phyloP scores from a whole-genome alignment of 164 flowering plant species.

The Vitis rupestris region DNA sequence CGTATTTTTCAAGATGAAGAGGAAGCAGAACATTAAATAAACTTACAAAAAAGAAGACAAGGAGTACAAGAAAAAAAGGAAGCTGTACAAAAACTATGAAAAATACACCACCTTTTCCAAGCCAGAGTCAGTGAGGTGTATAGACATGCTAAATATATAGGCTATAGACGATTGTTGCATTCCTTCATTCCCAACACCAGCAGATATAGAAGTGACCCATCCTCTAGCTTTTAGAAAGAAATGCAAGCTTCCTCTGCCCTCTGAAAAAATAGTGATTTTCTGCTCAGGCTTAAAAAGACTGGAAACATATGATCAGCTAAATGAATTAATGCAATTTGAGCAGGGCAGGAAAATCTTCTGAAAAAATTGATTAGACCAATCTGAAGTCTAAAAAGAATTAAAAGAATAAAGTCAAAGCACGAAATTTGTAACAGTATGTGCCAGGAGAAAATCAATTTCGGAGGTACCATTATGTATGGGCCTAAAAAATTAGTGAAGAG shows the following conservation, averaged over 20 bases:
- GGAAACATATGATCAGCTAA: neutral
- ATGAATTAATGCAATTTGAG: neutral
- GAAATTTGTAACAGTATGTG: too few species aligned
- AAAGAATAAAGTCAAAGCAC: too few species aligned
- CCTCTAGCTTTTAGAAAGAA: constrained; percentile 79
- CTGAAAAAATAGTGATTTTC: constrained; percentile 38
- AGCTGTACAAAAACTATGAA: neutral
- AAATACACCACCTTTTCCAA: constrained; percentile 63
- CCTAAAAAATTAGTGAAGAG: too few species aligned
- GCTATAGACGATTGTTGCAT: constrained; percentile 77
- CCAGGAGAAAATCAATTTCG: too few species aligned
- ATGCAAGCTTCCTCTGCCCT: constrained; percentile 93
- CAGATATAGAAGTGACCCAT: constrained; percentile 89
- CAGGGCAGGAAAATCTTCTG: too few species aligned
- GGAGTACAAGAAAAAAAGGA: neutral
- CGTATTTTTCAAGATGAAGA: neutral
- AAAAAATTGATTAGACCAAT: too few species aligned
- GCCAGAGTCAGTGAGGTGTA: constrained; percentile 86
- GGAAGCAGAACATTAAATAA: neutral
- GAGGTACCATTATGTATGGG: too few species aligned
- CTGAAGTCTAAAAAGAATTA: too few species aligned
- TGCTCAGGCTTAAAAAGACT: constrained; percentile 5
- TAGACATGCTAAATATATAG: constrained; percentile 77
- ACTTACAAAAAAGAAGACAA: neutral
- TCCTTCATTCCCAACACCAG: constrained; percentile 98